Base-by-base conservation (phyloP, 2,329 filamentous ascomycete species). In the Fusarium haematococcum region DNA sequence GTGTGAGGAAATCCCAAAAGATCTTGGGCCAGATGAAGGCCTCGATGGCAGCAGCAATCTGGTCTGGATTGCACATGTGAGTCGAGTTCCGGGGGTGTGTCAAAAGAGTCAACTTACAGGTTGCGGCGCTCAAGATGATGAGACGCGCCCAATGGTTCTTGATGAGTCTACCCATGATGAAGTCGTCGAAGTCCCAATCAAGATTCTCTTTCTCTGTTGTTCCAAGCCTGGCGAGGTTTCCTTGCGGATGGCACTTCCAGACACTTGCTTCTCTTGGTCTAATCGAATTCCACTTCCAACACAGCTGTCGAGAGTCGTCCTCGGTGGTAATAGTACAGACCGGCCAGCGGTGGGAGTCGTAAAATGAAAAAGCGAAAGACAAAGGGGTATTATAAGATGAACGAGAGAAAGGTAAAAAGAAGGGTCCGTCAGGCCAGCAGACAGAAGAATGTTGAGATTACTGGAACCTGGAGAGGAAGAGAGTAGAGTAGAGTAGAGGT, bases 71-170 rank as follows among this genome's bases (percentile, higher is more conserved):
- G n/a, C 7, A 11, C 8, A 14, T 62, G 78, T 84, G 77, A 84
- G 80, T 41, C 27, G 23, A 11, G 25, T 7, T 6, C n/a, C 3
- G 57, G 63, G 48, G 30, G 7, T 30, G 37, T 14, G 18, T 86
- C n/a, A 50, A 30, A 54, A n/a, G 35, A 20, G 5, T n/a, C 14
- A 56, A 73, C 87, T 71, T 91, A 95, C 93, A 95, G 67, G 87
- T 84, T 75, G 94, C 93, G 41, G 97, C 95, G 32, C 94, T 94
- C 82, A 99, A 87, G 84, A 97, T 90, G 81, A 99, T 97, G 80
- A 99, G 92, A 71, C 97, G 93, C 78, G 95, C 97, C 95, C 95
- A 98, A 88, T 99, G 97, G 87, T 98, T 98, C 90, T 99, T 99
- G 87, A 99, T 98, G 82, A 99, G 92, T 85, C 93, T 97, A 84